Evolutionary conservation across 805 yeast genomes (phyloP).

Genomic region (Candida caryicola): DNA sequence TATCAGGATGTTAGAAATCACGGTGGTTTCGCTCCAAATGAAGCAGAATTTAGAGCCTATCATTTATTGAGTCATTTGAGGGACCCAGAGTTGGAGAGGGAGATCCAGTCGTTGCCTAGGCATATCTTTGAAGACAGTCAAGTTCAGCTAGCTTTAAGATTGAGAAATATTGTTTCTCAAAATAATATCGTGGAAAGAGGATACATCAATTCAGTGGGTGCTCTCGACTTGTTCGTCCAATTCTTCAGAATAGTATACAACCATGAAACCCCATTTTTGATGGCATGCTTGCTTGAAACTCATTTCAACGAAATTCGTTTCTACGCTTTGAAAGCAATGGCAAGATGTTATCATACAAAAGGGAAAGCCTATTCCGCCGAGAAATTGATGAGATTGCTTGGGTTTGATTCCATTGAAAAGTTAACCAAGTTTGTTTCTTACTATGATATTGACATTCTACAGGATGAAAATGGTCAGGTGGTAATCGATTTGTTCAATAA

Average conservation of each 20-base stretch:
- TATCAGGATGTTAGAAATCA: conserved; percentile 74
- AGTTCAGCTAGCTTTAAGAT: conserved; percentile 69
- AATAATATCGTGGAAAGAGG: conserved; percentile 59
- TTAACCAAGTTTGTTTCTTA: conserved; percentile 56
- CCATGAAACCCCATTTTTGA: conserved; percentile 55
- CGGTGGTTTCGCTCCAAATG: conserved; percentile 73
- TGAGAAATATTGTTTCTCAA: conserved; percentile 65
- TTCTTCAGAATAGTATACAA: conserved; percentile 59
- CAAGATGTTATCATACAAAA: conserved; percentile 64
- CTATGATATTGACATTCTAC: conserved; percentile 52
- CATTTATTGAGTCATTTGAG: conserved; percentile 73
- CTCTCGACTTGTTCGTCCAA: conserved; percentile 55
- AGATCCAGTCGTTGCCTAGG: conserved; percentile 63
- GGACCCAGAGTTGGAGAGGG: conserved; percentile 83
- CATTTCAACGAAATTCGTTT: conserved; percentile 78
- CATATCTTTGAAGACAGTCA: conserved; percentile 49
- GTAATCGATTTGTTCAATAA: conserved; percentile 41
- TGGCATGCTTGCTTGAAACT: conserved; percentile 73
- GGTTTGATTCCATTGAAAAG: conserved; percentile 62
- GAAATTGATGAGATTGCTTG: conserved; percentile 50
- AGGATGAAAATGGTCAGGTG: conserved; percentile 26
- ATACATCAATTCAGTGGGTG: conserved; percentile 49
- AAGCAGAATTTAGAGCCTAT: conserved; percentile 91
- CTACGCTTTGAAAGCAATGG: conserved; percentile 65
- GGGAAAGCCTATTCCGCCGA: conserved; percentile 61